phyloP scores from a whole-genome alignment of 257 asterid genomes.

The Echites panduratus region DNA sequence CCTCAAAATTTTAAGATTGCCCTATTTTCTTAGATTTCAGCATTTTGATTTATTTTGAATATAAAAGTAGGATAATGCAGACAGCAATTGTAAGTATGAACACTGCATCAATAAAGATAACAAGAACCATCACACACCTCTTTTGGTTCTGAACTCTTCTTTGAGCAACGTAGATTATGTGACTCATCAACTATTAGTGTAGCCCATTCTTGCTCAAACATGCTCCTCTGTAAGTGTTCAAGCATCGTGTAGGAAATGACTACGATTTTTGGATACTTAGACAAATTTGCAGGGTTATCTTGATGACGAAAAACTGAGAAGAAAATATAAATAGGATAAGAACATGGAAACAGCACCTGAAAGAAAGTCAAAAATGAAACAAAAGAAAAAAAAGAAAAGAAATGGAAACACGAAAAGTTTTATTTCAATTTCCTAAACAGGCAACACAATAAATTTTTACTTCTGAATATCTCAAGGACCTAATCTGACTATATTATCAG shows the following conservation, averaged over 20 bases:
- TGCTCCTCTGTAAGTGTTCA: slow-evolving; percentile 63
- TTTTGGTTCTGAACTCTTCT: slow-evolving; percentile 59
- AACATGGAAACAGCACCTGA: not conserved
- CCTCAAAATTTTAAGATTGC: not conserved
- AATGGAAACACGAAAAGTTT: not conserved
- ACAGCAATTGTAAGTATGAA: not conserved
- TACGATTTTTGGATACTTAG: slow-evolving; percentile 66
- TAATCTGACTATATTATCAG: not conserved
- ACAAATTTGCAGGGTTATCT: slow-evolving; percentile 70
- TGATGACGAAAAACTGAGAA: slow-evolving; percentile 73
- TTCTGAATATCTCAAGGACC: not conserved
- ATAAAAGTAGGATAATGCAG: not conserved
- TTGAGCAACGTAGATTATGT: slow-evolving; percentile 73
- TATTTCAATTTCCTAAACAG: not conserved
- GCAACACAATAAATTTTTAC: not conserved
- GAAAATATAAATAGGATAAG: slow-evolving; percentile 8
- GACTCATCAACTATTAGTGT: slow-evolving; percentile 89
- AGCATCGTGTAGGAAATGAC: slow-evolving; percentile 89
- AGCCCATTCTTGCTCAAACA: slow-evolving; percentile 78
- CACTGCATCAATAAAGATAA: not conserved
- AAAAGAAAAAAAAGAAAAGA: not conserved
- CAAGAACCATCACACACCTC: slow-evolving; percentile 43
- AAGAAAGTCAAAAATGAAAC: not conserved
- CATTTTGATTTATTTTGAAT: not conserved
- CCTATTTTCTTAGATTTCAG: no score